phyloP scores from a whole-genome alignment of 805 yeast genomes.

The Candida piceae region DNA sequence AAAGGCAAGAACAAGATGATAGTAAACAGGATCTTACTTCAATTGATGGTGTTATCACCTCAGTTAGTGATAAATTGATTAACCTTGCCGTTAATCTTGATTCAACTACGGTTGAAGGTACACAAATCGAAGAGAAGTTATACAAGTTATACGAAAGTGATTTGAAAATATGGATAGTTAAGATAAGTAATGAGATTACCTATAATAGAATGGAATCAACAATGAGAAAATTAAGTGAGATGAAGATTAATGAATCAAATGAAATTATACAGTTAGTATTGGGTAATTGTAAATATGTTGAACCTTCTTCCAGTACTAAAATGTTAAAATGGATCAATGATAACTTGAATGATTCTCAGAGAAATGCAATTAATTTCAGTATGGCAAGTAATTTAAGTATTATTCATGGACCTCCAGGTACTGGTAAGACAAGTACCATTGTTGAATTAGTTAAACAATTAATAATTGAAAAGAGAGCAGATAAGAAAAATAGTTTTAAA shows the following conservation, averaged over 20 bases:
- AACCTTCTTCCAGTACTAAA: no score
- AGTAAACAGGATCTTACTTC: slow-evolving; percentile 19
- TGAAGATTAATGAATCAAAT: slow-evolving; percentile 31
- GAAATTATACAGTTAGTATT: slow-evolving; percentile 41
- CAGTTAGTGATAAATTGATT: slow-evolving; percentile 41
- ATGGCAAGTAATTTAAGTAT: slow-evolving; percentile 50
- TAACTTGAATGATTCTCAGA: slow-evolving; percentile 64
- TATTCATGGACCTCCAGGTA: slow-evolving; percentile 80
- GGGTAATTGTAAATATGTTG: no score
- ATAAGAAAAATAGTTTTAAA: slow-evolving; percentile 6
- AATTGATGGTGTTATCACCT: slow-evolving; percentile 64
- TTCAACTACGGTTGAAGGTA: slow-evolving; percentile 19
- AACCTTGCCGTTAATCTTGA: slow-evolving; percentile 58
- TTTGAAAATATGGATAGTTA: slow-evolving; percentile 59
- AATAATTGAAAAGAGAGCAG: slow-evolving; percentile 29
- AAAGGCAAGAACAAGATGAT: slow-evolving; percentile 22
- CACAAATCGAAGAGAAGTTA: slow-evolving; percentile 44
- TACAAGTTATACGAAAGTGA: slow-evolving; percentile 40
- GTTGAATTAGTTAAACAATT: slow-evolving; percentile 78
- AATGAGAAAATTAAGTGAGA: slow-evolving; percentile 57
- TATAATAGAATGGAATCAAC: slow-evolving; percentile 77
- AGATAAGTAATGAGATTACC: slow-evolving; percentile 63
- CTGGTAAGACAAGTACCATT: slow-evolving; percentile 80
- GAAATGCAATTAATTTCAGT: slow-evolving; percentile 64
- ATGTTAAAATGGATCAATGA: slow-evolving; percentile 35